Conservation (phyloP, 2,329 filamentous ascomycete genomes). For the Aspergillus hiratsukae region DNA sequence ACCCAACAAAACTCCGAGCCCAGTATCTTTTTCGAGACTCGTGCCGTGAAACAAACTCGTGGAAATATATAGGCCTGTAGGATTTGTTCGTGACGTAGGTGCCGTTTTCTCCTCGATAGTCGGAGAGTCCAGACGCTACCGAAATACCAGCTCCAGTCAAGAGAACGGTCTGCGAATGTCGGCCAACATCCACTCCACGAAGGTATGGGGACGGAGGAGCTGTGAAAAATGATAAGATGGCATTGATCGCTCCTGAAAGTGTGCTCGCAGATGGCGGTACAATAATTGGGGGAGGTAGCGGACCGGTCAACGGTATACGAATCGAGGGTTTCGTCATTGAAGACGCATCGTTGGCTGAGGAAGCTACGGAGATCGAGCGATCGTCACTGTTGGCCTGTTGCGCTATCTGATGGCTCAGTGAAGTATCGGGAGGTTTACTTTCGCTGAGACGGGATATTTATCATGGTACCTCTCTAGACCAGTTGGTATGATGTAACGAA, state of each 20-base stretch:
- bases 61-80: conserved; percentile 87
- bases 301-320: conserved; percentile 85
- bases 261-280: conserved; percentile 69
- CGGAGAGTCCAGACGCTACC: conserved; percentile 85
- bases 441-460: neutral
- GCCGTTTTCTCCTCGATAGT: conserved; percentile 84
- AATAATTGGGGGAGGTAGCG: conserved; percentile 69
- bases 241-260: conserved; percentile 67
- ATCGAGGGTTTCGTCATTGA: conserved; percentile 68
- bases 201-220: conserved; percentile 52
- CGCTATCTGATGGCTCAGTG: neutral
- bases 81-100: conserved; percentile 90
- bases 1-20: conserved; percentile 91
- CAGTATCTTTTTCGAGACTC: conserved; percentile 89
- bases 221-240: conserved; percentile 71
- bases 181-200: conserved; percentile 38
- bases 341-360: conserved; percentile 26
- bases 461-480: neutral
- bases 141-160: conserved; percentile 86
- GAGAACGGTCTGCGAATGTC: conserved; percentile 57
- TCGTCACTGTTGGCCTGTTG: neutral
- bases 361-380: neutral
- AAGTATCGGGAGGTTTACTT: neutral
- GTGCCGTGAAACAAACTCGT: conserved; percentile 79
- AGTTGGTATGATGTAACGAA: neutral